phyloP scores from a whole-genome alignment of 768 basidiomycete genomes.

The Xanthoconium purpureum region DNA sequence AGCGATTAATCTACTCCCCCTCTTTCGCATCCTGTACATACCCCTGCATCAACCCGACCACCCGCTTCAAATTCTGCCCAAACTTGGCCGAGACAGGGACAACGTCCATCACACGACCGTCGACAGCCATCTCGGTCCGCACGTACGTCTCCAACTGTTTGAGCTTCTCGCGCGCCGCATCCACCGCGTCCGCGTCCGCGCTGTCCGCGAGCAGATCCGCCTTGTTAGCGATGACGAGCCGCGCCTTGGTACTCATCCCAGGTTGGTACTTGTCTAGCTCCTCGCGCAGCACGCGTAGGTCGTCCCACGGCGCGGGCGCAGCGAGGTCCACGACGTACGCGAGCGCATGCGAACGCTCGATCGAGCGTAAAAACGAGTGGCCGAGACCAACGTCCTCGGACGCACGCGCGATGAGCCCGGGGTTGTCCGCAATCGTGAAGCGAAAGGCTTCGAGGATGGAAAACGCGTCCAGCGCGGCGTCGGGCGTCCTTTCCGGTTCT shows the following conservation, averaged over 20 bases:
- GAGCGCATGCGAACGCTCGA: constrained; percentile 88
- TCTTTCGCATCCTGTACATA: constrained; percentile 57
- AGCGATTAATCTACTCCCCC: too few species aligned
- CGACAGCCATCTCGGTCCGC: constrained; percentile 38
- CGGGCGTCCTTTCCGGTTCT: not conserved
- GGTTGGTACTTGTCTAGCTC: constrained; percentile 82
- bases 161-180: constrained; percentile 57
- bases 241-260: constrained; percentile 72
- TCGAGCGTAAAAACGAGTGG: constrained; percentile 88
- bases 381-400: constrained; percentile 91
- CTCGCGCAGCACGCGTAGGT: constrained; percentile 65
- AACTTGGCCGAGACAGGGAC: constrained; percentile 85
- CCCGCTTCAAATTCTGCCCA: constrained; percentile 71
- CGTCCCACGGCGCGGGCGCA: constrained; percentile 69
- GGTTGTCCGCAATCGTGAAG: constrained; percentile 97
- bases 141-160: constrained; percentile 56
- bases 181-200: constrained; percentile 45
- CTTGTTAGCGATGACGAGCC: constrained; percentile 91
- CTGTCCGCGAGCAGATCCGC: constrained; percentile 73
- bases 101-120: constrained; percentile 50
- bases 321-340: constrained; percentile 92
- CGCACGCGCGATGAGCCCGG: constrained; percentile 82
- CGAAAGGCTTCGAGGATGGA: constrained; percentile 72
- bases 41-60: constrained; percentile 63
- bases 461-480: constrained; percentile 39